phyloP scores from a whole-genome alignment of 2,329 filamentous ascomycete genomes.

The Ascochyta koolunga region DNA sequence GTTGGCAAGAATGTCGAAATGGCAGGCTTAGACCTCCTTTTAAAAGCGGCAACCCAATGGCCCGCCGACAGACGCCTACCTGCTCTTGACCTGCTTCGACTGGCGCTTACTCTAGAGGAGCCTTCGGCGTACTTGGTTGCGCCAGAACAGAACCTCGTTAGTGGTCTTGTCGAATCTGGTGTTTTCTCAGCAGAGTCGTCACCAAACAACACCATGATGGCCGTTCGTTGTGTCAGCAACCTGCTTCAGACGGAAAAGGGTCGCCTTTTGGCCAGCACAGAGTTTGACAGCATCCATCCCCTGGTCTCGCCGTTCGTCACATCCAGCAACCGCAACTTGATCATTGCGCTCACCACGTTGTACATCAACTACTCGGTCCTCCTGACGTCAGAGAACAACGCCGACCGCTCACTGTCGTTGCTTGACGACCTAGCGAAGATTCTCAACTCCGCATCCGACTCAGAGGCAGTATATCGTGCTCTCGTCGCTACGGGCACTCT shows the following conservation, averaged over 20 bases:
- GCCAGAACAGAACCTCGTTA: slow-evolving; percentile 63
- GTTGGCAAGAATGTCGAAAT: slow-evolving; percentile 49
- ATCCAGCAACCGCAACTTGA: slow-evolving; percentile 73
- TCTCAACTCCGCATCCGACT: slow-evolving; percentile 71
- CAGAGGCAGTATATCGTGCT: slow-evolving; percentile 81
- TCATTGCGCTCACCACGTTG: slow-evolving; percentile 80
- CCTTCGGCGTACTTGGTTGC: slow-evolving; percentile 67
- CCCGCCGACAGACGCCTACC: slow-evolving; percentile 80
- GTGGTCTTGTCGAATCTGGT: slow-evolving; percentile 62
- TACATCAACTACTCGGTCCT: slow-evolving; percentile 86
- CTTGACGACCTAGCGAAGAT: slow-evolving; percentile 68
- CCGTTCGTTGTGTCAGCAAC: slow-evolving; percentile 79
- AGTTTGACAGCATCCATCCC: slow-evolving; percentile 65
- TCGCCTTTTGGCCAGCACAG: slow-evolving; percentile 61
- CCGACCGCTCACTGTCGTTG: slow-evolving; percentile 59
- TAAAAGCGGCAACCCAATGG: slow-evolving; percentile 80
- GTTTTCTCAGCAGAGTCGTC: slow-evolving; percentile 65
- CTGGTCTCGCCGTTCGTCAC: slow-evolving; percentile 67
- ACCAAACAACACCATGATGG: slow-evolving; percentile 87
- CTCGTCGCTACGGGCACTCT: slow-evolving; percentile 85
- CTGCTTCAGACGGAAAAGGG: slow-evolving; percentile 79
- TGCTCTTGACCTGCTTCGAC: slow-evolving; percentile 84
- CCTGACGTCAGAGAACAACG: slow-evolving; percentile 58
- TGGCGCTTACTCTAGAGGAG: slow-evolving; percentile 71
- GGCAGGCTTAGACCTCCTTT: slow-evolving; percentile 65